These are phyloP conservation scores for Hypoxylon sp. DNA, from an alignment of 2,329 filamentous ascomycete species.

Conservation along the genomic window DNA sequence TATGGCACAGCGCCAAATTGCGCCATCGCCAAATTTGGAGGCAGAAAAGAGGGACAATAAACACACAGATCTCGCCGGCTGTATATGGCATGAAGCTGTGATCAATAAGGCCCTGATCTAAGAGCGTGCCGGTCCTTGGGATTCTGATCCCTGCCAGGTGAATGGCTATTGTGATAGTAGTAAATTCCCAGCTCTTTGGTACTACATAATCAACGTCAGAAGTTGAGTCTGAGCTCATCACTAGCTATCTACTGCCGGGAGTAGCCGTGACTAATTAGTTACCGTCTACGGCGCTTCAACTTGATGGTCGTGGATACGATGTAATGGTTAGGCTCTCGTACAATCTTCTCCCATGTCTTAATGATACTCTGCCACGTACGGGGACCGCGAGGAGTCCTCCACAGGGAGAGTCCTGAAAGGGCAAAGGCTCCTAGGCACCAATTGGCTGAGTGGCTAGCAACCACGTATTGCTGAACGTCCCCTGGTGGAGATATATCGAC, in stretches of 20 bases:
- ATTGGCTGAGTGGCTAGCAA: background rate
- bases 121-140: slow-evolving; percentile 3
- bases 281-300: slow-evolving; percentile 8
- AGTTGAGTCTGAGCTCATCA: slow-evolving; percentile 7
- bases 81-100: slow-evolving; percentile 1
- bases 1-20: background rate
- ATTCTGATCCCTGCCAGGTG: slow-evolving; percentile 13
- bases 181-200: slow-evolving; percentile 1
- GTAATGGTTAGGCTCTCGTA: slow-evolving; percentile 4
- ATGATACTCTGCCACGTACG: slow-evolving; percentile 16
- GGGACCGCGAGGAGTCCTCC: background rate
- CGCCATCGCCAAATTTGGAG: slow-evolving; percentile 14
- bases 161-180: background rate
- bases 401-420: background rate
- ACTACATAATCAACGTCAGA: background rate
- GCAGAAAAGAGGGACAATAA: slow-evolving; percentile 3
- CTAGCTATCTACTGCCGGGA: background rate
- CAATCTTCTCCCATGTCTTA: background rate
- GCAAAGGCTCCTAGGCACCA: background rate
- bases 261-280: background rate
- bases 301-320: slow-evolving; percentile 3
- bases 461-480: background rate
- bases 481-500: background rate
- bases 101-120: slow-evolving; percentile 4
- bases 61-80: slow-evolving; percentile 4